Percentiles rank a stretch among this genome's conserved stretches.
Evolutionary conservation across 2,329 filamentous ascomycete species (phyloP).

Genomic region (Ophiosphaerella herpotricha): DNA sequence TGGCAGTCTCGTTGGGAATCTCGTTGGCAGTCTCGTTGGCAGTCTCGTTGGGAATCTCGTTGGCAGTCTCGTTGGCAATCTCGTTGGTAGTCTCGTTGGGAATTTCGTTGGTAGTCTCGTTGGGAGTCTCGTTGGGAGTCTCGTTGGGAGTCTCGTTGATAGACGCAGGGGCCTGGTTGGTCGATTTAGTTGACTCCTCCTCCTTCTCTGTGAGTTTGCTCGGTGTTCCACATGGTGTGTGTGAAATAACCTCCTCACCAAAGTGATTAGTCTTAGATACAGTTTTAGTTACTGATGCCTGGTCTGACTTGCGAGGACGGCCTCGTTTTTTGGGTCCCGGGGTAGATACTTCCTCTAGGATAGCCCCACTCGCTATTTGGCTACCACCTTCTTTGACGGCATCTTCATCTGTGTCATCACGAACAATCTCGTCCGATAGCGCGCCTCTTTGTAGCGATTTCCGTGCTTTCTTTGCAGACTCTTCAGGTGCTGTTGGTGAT

Average conservation of each 20-base stretch:
- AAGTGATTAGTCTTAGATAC: too few relatives aligned
- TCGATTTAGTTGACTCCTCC: too few relatives aligned
- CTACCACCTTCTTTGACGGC: constrained; percentile 3
- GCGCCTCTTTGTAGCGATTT: constrained; percentile 22
- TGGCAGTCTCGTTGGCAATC: too few relatives aligned
- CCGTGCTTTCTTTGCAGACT: constrained; percentile 14
- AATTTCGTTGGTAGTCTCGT: too few relatives aligned
- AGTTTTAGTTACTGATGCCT: too few relatives aligned
- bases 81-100: too few relatives aligned
- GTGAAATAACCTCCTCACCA: not conserved
- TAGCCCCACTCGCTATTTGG: not conserved
- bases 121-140: too few relatives aligned
- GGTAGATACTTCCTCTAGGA: not conserved
- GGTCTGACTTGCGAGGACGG: constrained; percentile 10
- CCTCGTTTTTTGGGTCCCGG: constrained; percentile 17
- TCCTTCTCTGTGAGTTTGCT: not conserved
- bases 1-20: too few relatives aligned
- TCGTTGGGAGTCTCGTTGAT: too few relatives aligned
- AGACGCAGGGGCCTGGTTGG: too few relatives aligned
- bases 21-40: too few relatives aligned
- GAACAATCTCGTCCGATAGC: constrained; percentile 23
- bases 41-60: too few relatives aligned
- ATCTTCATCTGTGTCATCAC: constrained; percentile 20
- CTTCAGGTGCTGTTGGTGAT: constrained; percentile 5
- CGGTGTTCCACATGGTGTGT: not conserved